A percentile compares a stretch with the other conserved stretches of the same genome.
phyloP scores from a whole-genome alignment of 2,329 filamentous ascomycete species.

The Pezicula carpinea region DNA sequence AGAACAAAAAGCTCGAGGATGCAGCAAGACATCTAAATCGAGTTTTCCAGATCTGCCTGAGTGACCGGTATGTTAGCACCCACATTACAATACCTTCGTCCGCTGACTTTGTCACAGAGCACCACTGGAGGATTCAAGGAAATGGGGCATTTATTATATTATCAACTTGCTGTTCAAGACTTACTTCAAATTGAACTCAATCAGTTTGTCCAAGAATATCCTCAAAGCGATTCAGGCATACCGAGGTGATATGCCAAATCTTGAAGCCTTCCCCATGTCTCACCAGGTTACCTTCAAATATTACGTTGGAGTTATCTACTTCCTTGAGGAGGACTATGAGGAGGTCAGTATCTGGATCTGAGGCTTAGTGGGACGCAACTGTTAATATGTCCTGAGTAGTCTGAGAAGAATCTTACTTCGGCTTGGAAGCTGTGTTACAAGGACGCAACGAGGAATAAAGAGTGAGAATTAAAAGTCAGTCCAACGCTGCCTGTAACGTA shows the following conservation, averaged over 20 bases:
- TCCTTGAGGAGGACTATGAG: slow-evolving; percentile 88
- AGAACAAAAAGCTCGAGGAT: slow-evolving; percentile 84
- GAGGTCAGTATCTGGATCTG: slow-evolving; percentile 46
- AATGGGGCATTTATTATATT: slow-evolving; percentile 96
- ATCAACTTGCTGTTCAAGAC: slow-evolving; percentile 97
- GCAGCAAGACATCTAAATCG: slow-evolving; percentile 86
- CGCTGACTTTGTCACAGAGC: slow-evolving; percentile 47
- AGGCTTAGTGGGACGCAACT: not conserved
- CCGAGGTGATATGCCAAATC: slow-evolving; percentile 71
- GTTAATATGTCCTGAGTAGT: slow-evolving; percentile 38
- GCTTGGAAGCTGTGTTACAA: slow-evolving; percentile 81
- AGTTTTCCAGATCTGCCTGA: slow-evolving; percentile 86
- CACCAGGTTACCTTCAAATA: slow-evolving; percentile 96
- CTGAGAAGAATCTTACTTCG: slow-evolving; percentile 73
- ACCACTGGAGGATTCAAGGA: slow-evolving; percentile 81
- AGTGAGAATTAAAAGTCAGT: slow-evolving; percentile 48
- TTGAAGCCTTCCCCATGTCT: slow-evolving; percentile 77
- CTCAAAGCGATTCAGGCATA: slow-evolving; percentile 78
- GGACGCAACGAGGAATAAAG: slow-evolving; percentile 68
- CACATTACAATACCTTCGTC: not conserved
- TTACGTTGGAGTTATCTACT: slow-evolving; percentile 89
- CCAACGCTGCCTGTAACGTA: slow-evolving; percentile 36
- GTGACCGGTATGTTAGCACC: slow-evolving; percentile 64
- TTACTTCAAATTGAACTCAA: slow-evolving; percentile 91
- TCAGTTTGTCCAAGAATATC: slow-evolving; percentile 85